These are phyloP conservation scores for Trebouxia sp. DNA, from an alignment of 139 green algal species.

Conservation along the genomic window DNA sequence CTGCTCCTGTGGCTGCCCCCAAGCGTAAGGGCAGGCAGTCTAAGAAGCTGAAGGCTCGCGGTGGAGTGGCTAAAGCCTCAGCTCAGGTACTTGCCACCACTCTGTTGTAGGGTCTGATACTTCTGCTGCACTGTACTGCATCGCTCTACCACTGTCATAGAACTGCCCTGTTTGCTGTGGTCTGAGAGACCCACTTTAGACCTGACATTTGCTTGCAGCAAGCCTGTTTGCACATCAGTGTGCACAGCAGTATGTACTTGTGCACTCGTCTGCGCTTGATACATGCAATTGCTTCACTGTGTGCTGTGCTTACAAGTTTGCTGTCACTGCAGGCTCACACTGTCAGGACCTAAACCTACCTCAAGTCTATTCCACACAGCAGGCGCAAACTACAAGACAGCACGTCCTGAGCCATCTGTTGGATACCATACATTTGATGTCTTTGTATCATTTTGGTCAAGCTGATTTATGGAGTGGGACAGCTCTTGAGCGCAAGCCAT, in stretches of 20 bases:
- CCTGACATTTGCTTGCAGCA: no score
- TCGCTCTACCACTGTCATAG: no score
- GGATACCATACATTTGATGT: not conserved
- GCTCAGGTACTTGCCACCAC: not conserved
- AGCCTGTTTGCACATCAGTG: no score
- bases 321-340: not conserved
- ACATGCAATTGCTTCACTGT: no score
- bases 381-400: not conserved
- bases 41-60: conserved; percentile 16
- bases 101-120: no score
- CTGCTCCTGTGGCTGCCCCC: not conserved
- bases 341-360: not conserved
- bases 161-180: no score
- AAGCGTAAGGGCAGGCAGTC: conserved; percentile 19
- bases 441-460: not conserved
- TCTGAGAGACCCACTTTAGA: no score
- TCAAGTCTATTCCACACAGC: not conserved
- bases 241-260: no score
- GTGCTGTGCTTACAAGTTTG: no score
- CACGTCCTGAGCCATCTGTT: not conserved
- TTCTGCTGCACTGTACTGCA: no score
- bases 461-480: not conserved
- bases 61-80: not conserved
- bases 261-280: no score
- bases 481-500: no score